These are phyloP conservation scores for Rhizophora mangle DNA, from an alignment of 345 rosid species.

Conservation along the genomic window DNA sequence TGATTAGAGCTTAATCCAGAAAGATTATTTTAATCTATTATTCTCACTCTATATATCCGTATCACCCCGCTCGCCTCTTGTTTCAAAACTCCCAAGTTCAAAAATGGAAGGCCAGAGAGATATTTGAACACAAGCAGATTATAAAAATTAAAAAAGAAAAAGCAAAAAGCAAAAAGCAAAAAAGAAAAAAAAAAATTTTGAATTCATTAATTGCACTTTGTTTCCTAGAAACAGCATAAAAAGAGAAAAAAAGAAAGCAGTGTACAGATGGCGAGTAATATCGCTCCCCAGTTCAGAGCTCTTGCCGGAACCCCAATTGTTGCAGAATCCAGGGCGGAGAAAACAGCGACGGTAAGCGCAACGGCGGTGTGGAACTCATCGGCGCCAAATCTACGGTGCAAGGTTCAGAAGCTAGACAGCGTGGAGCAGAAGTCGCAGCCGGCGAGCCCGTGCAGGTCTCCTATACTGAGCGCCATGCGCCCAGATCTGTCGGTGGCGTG, in stretches of 20 bases:
- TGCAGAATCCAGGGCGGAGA: slow-evolving; percentile 34
- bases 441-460: slow-evolving; percentile 62
- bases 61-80: not conserved
- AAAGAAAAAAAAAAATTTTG: no score
- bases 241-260: no score
- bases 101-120: not conserved
- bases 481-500: slow-evolving; percentile 69
- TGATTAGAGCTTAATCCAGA: not conserved
- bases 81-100: not conserved
- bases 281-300: slow-evolving; percentile 66
- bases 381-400: slow-evolving; percentile 31
- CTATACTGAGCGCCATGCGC: slow-evolving; percentile 38
- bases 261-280: slow-evolving; percentile 56
- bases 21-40: slow-evolving; percentile 35
- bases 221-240: not conserved
- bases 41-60: slow-evolving; percentile 27
- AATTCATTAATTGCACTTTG: no score
- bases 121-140: no score
- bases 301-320: slow-evolving; percentile 53
- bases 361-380: slow-evolving; percentile 54
- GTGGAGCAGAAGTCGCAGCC: slow-evolving; percentile 49
- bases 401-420: slow-evolving; percentile 25
- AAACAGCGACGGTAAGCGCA: slow-evolving; percentile 43
- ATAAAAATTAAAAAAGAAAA: no score
- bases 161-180: no score